These are phyloP conservation scores for Protostelium mycophagum DNA, from an alignment of 78 protist species.

Conservation along the genomic window DNA sequence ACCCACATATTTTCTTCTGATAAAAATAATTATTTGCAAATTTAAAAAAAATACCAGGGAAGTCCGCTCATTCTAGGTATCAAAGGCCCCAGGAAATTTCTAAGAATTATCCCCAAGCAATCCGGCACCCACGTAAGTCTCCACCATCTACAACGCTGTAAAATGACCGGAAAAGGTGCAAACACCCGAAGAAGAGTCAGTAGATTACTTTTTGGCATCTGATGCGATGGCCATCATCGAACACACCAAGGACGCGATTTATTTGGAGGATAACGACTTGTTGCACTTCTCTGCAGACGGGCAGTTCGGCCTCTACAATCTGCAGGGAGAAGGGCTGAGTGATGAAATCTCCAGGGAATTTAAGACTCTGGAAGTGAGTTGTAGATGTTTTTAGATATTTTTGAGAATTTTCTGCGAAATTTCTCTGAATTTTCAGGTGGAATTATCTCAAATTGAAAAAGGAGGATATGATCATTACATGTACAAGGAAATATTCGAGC, in stretches of 20 bases:
- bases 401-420: too few species aligned
- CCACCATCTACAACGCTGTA: not conserved
- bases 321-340: not conserved
- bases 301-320: not conserved
- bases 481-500: conserved; percentile 93
- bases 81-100: not conserved
- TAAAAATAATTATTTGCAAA: too few species aligned
- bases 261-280: conserved; percentile 78
- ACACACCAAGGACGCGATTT: conserved; percentile 63
- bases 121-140: not conserved
- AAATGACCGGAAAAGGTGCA: not conserved
- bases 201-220: conserved; percentile 65
- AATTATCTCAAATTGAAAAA: conserved; percentile 45
- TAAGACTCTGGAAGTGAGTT: conserved; percentile 34
- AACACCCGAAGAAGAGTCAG: not conserved
- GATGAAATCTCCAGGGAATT: not conserved
- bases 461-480: conserved; percentile 78
- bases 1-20: too few species aligned
- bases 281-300: conserved; percentile 14
- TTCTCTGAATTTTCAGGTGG: too few species aligned
- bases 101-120: not conserved
- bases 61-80: not conserved
- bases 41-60: too few species aligned
- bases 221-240: conserved; percentile 78
- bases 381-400: too few species aligned